phyloP scores from a whole-genome alignment of 306 rosid genomes.

The Malus sieversii region DNA sequence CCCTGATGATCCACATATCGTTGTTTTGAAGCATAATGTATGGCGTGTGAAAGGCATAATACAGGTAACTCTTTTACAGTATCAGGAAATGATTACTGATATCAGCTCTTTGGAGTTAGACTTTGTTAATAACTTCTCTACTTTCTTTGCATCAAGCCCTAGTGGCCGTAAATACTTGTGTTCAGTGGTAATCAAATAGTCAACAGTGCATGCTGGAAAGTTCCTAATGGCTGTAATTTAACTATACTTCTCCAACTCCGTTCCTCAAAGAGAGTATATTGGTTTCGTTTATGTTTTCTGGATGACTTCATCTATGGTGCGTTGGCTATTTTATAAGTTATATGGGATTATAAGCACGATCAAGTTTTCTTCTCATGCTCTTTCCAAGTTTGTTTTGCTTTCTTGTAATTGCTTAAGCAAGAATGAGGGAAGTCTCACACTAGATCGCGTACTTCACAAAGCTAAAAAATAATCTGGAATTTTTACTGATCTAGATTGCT shows the following conservation, averaged over 20 bases:
- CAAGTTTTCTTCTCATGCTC: not conserved
- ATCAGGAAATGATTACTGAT: not conserved
- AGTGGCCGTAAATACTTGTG: not conserved
- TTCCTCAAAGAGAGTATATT: not conserved
- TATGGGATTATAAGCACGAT: not conserved
- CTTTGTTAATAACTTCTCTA: not conserved
- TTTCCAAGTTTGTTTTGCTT: not conserved
- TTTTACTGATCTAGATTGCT: not conserved
- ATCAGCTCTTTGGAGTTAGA: slow-evolving; percentile 1
- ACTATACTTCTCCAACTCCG: not conserved
- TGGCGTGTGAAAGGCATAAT: slow-evolving; percentile 90
- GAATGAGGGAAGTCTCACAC: not conserved
- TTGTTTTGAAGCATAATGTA: slow-evolving; percentile 82
- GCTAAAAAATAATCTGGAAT: not conserved
- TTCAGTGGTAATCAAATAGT: not conserved
- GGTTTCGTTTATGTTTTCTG: not conserved
- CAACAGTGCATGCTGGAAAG: not conserved
- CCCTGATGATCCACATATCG: slow-evolving; percentile 75
- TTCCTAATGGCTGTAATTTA: not conserved
- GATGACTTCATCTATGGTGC: not conserved
- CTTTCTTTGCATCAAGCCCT: slow-evolving; percentile 1
- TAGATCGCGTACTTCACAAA: not conserved
- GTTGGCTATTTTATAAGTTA: not conserved
- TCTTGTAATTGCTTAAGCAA: not conserved
- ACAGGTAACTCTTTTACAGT: slow-evolving; percentile 43